phyloP scores from a whole-genome alignment of 2,329 filamentous ascomycete genomes.

The Epichloe scottii region DNA sequence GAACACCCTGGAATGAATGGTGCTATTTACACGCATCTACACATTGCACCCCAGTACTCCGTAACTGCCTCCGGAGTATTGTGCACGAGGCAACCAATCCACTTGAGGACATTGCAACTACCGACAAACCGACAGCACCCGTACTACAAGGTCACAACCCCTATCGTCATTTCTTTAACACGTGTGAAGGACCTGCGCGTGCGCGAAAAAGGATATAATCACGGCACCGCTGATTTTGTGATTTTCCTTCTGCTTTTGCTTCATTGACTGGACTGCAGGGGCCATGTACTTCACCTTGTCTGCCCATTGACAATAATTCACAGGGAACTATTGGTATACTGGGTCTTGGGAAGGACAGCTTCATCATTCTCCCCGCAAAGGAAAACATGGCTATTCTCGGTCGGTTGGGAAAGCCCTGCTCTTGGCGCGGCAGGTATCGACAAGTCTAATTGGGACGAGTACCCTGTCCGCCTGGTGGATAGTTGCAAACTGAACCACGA shows the following conservation, averaged over 20 bases:
- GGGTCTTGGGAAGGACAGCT: no score
- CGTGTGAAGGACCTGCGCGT: not conserved
- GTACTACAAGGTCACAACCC: no score
- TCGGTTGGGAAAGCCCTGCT: not conserved
- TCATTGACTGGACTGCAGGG: no score
- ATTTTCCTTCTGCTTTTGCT: no score
- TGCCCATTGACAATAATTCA: no score
- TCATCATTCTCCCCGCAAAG: not conserved
- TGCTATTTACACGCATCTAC: not conserved
- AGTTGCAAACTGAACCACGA: slow-evolving; percentile 1
- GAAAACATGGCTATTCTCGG: not conserved
- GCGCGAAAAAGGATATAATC: not conserved
- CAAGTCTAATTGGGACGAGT: slow-evolving; percentile 1
- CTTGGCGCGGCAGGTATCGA: not conserved
- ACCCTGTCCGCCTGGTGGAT: slow-evolving; percentile 1
- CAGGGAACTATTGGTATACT: no score
- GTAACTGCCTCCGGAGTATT: not conserved
- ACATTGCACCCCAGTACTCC: no score
- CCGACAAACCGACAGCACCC: no score
- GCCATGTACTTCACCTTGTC: no score
- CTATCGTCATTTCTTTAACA: not conserved
- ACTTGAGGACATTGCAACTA: no score
- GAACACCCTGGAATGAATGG: not conserved
- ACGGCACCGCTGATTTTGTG: not conserved
- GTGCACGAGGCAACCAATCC: no score